Evolutionary conservation across 73 alveolate species (phyloP).

Genomic region (Tetrahymena borealis): DNA sequence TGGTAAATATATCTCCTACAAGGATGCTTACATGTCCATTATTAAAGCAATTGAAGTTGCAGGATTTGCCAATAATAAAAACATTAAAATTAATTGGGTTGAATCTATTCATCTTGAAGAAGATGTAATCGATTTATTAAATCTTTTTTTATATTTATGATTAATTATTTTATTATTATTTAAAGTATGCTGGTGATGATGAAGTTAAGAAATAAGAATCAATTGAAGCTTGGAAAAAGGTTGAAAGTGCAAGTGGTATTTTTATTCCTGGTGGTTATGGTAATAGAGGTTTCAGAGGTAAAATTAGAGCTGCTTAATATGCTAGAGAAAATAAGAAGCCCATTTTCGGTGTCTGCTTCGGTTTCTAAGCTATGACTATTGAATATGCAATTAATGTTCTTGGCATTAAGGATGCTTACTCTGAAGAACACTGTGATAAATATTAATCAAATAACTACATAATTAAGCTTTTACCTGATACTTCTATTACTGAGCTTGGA

Average conservation of each 20-base stretch:
- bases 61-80: not conserved
- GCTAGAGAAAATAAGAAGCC: slow-evolving; percentile 48
- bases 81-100: slow-evolving; percentile 12
- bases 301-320: slow-evolving; percentile 35
- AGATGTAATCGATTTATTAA: not conserved
- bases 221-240: not conserved
- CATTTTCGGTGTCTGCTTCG: slow-evolving; percentile 50
- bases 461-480: not conserved
- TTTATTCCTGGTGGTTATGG: slow-evolving; percentile 61
- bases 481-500: slow-evolving; percentile 13
- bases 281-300: slow-evolving; percentile 48
- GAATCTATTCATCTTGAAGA: slow-evolving; percentile 19
- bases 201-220: not conserved
- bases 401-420: slow-evolving; percentile 40
- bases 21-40: slow-evolving; percentile 44
- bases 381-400: slow-evolving; percentile 51
- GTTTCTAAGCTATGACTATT: slow-evolving; percentile 53
- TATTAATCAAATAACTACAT: not conserved
- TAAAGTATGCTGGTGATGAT: not conserved
- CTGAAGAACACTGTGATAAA: slow-evolving; percentile 39
- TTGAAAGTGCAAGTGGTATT: slow-evolving; percentile 5
- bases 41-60: slow-evolving; percentile 48
- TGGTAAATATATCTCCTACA: slow-evolving; percentile 46
- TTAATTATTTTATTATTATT: not conserved
- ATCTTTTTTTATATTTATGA: not conserved